phyloP scores from a whole-genome alignment of 257 asterid genomes.

The Leonotis leonurus region DNA sequence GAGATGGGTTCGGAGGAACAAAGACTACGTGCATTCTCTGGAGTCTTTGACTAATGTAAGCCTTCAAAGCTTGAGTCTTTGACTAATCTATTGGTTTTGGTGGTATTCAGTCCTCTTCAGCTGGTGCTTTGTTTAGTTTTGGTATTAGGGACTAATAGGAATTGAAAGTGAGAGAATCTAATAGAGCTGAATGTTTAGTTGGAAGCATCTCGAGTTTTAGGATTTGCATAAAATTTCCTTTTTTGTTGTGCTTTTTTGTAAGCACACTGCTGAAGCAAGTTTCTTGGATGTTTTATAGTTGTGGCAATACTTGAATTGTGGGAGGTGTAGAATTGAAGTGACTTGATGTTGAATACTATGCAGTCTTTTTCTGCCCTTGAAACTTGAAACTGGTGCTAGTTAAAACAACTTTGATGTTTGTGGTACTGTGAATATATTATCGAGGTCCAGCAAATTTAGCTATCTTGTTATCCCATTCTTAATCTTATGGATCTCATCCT shows the following conservation, averaged over 20 bases:
- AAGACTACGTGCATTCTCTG: conserved; percentile 72
- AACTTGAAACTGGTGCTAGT: neutral
- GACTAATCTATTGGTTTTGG: neutral
- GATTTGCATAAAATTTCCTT: neutral
- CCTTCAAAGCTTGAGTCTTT: neutral
- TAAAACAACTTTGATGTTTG: neutral
- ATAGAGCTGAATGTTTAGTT: neutral
- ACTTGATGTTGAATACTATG: neutral
- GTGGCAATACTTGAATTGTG: neutral
- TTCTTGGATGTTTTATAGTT: no score
- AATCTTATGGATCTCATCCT: neutral
- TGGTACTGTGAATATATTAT: neutral
- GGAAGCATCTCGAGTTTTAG: conserved; percentile 4
- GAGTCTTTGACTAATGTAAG: conserved; percentile 88
- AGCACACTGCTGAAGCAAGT: neutral
- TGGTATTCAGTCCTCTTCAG: neutral
- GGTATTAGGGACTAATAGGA: neutral
- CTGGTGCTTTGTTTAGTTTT: neutral
- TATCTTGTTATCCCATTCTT: neutral
- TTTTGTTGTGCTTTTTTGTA: neutral
- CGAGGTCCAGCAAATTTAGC: neutral
- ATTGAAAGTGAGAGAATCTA: neutral
- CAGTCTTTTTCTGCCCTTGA: neutral
- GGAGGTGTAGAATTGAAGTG: neutral
- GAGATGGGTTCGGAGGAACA: conserved; percentile 84